Evolutionary conservation across 2,329 filamentous ascomycete genomes (phyloP).

Genomic region (Aspergillus tanneri): DNA sequence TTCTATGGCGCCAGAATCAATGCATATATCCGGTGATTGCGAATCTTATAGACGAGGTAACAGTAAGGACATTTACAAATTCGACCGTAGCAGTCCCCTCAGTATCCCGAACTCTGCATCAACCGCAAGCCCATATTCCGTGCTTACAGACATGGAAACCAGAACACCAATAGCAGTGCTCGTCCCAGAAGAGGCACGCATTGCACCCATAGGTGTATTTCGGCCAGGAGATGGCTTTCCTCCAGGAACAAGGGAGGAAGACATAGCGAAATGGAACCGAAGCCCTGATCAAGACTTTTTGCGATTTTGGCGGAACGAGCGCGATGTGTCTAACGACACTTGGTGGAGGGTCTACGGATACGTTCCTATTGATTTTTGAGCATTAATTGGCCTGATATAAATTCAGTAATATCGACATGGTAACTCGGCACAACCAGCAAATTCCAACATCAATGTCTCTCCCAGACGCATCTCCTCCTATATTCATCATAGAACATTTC

Average conservation of each 20-base stretch:
- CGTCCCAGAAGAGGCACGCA: conserved; percentile 23
- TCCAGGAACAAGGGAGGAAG: conserved; percentile 8
- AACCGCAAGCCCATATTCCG: neutral
- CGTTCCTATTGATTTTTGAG: conserved; percentile 18
- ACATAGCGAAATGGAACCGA: conserved; percentile 23
- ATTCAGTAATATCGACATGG: too few relatives aligned
- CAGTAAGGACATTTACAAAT: too few relatives aligned
- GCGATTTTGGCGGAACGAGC: conserved; percentile 23
- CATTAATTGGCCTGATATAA: too few relatives aligned
- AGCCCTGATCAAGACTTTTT: conserved; percentile 22
- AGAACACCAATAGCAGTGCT: neutral
- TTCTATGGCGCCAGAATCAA: neutral
- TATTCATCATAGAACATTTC: too few relatives aligned
- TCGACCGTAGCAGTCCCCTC: neutral
- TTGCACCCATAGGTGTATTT: conserved; percentile 27
- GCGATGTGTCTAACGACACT: conserved; percentile 11
- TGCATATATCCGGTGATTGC: neutral
- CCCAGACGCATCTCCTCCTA: too few relatives aligned
- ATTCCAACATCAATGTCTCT: too few relatives aligned
- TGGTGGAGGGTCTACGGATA: conserved; percentile 26
- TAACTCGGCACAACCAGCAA: too few relatives aligned
- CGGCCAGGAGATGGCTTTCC: conserved; percentile 10
- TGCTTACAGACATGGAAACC: neutral
- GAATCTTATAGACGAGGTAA: neutral
- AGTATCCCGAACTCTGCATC: neutral